Evolutionary conservation across 306 rosid species (phyloP), one percentile per base, ranked within the genome.

Genomic region (Rosa chinensis): DNA sequence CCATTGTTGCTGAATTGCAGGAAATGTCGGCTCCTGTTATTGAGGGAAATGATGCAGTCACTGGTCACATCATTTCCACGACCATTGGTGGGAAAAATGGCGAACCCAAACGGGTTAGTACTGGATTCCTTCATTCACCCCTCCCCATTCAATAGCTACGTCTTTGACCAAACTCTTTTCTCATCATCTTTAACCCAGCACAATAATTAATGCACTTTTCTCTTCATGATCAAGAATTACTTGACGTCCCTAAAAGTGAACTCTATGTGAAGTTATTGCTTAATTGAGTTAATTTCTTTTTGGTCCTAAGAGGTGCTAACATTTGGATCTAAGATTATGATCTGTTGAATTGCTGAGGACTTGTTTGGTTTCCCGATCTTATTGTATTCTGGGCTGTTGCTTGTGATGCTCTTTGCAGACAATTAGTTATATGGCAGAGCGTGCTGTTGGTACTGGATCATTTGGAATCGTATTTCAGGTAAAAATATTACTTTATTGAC

Each of bases 61-160:
- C 97, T 23, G 99, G 99, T 79, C 95, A 92, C 81, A 92, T 92
- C 78, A 92, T 94, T 70, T 92, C 99, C 70, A 92, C 97, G 42
- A 94, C 97, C n/a, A 92, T 92, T 80, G 99, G 97, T 75, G 99
- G 99, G 68, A 89, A 91, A 86, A 91, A 94, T 85, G 99, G 97
- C 28, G 97, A 92, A 87, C 97, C 95, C 42, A 94, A 94, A 90
- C 89, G 74, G 94, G 99, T 92, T 67, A 66, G 86, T 74, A 63
- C 68, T 17, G 75, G 35, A 61, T 75, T 71, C 72, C 25, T 35
- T 35, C 49, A 8, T n/a, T 44, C 66, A 48, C 47, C 68, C 39
- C 42, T 61, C 50, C 66, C 16, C 55, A 21, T 75, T 16, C 47
- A 21, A 11, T 45, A 21, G 71, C 62, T 18, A 11, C 7, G n/a